phyloP scores from a whole-genome alignment of 75 land plant species.

The Sequoia sempervirens region DNA sequence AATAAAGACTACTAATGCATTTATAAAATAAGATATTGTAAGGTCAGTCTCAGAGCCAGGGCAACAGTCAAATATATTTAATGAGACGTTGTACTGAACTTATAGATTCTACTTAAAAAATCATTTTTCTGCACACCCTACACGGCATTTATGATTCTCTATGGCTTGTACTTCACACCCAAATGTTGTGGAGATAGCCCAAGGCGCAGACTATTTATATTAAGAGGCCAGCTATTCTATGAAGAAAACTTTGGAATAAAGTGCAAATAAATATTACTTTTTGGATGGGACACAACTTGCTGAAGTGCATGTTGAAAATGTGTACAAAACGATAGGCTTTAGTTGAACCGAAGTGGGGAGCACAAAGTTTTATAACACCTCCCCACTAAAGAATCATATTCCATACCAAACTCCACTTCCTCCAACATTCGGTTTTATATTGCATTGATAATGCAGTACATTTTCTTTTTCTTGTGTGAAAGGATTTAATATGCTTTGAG shows the following conservation, averaged over 20 bases:
- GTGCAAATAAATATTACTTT: neutral
- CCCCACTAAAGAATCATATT: neutral
- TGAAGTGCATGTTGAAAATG: neutral
- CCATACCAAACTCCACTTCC: slow-evolving; percentile 1
- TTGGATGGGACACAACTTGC: neutral
- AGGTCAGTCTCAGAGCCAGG: neutral
- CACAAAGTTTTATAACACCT: neutral
- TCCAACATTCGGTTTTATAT: neutral
- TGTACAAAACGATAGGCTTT: neutral
- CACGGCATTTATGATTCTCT: neutral
- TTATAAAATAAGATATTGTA: neutral
- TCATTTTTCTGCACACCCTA: neutral
- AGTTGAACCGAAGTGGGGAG: neutral
- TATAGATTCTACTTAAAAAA: neutral
- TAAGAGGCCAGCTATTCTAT: neutral
- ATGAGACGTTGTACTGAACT: neutral
- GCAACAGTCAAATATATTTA: neutral
- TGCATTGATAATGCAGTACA: neutral
- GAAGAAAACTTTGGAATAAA: neutral
- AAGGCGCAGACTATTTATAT: neutral
- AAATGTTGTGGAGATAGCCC: neutral
- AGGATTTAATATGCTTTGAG: too few species aligned
- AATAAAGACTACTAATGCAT: neutral
- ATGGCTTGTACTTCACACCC: neutral
- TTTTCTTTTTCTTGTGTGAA: neutral